A percentile compares a stretch with the other conserved stretches of the same genome.
Conservation (phyloP, 805 yeast species). For the Torulaspora maleeae region DNA sequence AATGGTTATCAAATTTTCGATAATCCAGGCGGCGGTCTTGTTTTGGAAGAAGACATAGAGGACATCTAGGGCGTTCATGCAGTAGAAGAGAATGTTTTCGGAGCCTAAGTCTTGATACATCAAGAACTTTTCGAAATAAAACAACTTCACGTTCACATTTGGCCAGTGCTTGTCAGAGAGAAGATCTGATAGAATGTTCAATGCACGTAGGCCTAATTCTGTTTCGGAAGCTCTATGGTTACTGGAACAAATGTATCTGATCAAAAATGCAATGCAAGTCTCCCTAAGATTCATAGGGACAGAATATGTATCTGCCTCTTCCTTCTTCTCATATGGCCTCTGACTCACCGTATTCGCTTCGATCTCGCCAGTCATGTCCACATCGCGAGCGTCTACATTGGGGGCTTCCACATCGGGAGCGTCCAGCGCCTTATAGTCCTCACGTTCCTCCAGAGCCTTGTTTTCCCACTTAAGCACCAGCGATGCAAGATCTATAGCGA, state of each 20-base stretch:
- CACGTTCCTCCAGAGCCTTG: slow-evolving; percentile 35
- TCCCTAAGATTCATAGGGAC: slow-evolving; percentile 80
- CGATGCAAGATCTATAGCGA: slow-evolving; percentile 88
- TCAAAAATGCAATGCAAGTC: slow-evolving; percentile 82
- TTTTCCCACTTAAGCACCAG: slow-evolving; percentile 82
- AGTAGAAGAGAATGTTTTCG: slow-evolving; percentile 65
- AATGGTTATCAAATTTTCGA: slow-evolving; percentile 61
- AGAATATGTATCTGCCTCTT: slow-evolving; percentile 36
- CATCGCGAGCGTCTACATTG: slow-evolving; percentile 31
- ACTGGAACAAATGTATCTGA: slow-evolving; percentile 81
- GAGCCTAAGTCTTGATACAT: slow-evolving; percentile 71
- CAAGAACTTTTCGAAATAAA: slow-evolving; percentile 83
- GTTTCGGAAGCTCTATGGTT: slow-evolving; percentile 81
- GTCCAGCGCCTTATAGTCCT: slow-evolving; percentile 8
- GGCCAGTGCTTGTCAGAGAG: slow-evolving; percentile 76
- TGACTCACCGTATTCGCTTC: background rate
- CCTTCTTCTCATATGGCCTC: background rate
- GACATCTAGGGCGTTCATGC: slow-evolving; percentile 88
- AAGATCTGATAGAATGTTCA: slow-evolving; percentile 69
- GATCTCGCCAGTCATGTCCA: slow-evolving; percentile 28
- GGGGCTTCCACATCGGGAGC: slow-evolving; percentile 32
- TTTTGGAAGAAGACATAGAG: slow-evolving; percentile 76
- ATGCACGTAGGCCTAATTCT: slow-evolving; percentile 74
- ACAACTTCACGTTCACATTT: slow-evolving; percentile 79
- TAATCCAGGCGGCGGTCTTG: slow-evolving; percentile 73